These are phyloP conservation scores for Pholiota microspora DNA, from an alignment of 768 basidiomycete species.

Conservation along the genomic window DNA sequence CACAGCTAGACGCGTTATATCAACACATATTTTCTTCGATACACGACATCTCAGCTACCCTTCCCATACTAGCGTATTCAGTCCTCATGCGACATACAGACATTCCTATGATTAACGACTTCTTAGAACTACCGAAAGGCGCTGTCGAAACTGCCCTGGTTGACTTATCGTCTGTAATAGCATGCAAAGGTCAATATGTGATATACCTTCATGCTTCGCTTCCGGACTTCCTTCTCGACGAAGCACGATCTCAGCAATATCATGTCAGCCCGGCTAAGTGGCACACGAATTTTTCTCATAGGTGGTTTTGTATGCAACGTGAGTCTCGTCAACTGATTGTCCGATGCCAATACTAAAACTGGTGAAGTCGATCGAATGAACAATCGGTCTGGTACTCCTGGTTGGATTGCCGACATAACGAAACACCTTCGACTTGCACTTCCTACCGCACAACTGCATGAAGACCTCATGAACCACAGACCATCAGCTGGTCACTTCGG, in stretches of 20 bases:
- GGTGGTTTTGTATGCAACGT: not conserved
- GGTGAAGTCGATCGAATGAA: too few relatives aligned
- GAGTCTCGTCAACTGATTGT: too few relatives aligned
- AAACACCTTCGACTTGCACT: not conserved
- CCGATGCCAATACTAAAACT: too few relatives aligned
- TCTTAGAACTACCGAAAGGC: not conserved
- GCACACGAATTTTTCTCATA: not conserved
- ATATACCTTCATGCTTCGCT: slow-evolving; percentile 9
- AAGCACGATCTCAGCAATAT: slow-evolving; percentile 4
- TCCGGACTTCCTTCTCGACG: slow-evolving; percentile 10
- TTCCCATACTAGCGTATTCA: not conserved
- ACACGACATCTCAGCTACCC: not conserved
- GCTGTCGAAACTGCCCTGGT: slow-evolving; percentile 1
- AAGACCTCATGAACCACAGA: not conserved
- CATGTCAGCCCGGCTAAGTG: not conserved
- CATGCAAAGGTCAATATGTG: not conserved
- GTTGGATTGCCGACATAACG: not conserved
- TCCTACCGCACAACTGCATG: not conserved
- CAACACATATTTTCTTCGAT: slow-evolving; percentile 6
- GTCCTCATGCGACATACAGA: not conserved
- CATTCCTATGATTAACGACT: not conserved
- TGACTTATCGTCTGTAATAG: slow-evolving; percentile 6
- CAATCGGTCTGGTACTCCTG: not conserved
- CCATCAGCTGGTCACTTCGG: not conserved
- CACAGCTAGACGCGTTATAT: slow-evolving; percentile 11